Conservation (phyloP, 2,329 filamentous ascomycete genomes). For the Pestalotiopsis sp. region DNA sequence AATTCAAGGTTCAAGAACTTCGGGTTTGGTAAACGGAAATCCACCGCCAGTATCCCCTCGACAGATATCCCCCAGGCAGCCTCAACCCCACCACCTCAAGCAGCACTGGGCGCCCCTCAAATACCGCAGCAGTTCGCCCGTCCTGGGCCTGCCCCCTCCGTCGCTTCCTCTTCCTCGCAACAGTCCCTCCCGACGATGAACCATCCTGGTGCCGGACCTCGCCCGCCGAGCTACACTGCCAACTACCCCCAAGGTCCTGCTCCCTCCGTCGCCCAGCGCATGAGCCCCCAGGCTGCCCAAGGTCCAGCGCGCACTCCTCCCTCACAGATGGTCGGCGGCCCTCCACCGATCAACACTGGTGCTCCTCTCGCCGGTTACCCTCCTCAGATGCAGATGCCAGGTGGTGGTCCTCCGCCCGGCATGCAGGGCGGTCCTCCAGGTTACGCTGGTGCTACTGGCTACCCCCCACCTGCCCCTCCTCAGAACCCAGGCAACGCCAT, state of each 20-base stretch:
- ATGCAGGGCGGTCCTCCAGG: conserved; percentile 44
- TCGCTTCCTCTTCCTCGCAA: conserved; percentile 46
- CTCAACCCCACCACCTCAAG: conserved; percentile 39
- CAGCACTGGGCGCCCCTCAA: conserved; percentile 38
- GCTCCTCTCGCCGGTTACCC: conserved; percentile 60
- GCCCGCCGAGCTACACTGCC: conserved; percentile 64
- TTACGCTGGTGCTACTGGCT: conserved; percentile 47
- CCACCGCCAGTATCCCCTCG: conserved; percentile 59
- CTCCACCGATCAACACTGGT: conserved; percentile 67
- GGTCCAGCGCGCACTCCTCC: conserved; percentile 55
- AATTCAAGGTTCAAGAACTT: conserved; percentile 78
- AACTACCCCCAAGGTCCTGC: conserved; percentile 51
- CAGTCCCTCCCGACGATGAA: conserved; percentile 61
- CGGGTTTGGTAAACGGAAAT: conserved; percentile 80
- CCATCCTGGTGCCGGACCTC: conserved; percentile 58
- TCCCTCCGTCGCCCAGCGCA: conserved; percentile 48
- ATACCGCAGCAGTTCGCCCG: conserved; percentile 50
- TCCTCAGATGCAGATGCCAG: conserved; percentile 43
- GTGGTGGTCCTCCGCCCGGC: conserved; percentile 39
- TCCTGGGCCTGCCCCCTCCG: conserved; percentile 42
- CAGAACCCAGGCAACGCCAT: conserved; percentile 38
- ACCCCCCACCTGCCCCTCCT: conserved; percentile 45
- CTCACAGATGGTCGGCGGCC: conserved; percentile 62
- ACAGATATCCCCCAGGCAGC: conserved; percentile 38
- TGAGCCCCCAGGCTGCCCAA: conserved; percentile 50